Percentiles rank a stretch among this genome's conserved stretches.
These are phyloP conservation scores for Rhizophora apiculata DNA, from an alignment of 345 rosid genomes.

Conservation along the genomic window DNA sequence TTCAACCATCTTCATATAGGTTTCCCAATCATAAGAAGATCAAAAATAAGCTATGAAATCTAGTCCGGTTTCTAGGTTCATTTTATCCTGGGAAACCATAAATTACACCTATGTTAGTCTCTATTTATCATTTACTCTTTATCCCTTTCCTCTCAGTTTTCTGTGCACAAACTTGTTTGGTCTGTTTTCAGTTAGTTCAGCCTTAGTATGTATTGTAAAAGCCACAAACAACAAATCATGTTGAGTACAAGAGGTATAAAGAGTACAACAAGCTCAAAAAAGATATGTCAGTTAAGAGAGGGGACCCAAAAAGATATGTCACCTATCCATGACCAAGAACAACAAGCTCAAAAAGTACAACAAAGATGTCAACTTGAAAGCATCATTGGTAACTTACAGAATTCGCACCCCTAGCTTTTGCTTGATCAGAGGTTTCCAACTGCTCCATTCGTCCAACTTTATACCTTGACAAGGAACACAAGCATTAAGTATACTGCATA, in stretches of 20 bases:
- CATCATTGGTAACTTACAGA: slow-evolving; percentile 49
- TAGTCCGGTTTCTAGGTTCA: not conserved
- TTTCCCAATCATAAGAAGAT: not conserved
- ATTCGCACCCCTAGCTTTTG: slow-evolving; percentile 73
- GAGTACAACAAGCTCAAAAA: too few relatives aligned
- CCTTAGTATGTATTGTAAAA: not conserved
- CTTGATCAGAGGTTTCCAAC: slow-evolving; percentile 80
- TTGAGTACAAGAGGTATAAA: not conserved
- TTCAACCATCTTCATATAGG: not conserved
- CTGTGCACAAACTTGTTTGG: too few relatives aligned
- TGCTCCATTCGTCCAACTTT: slow-evolving; percentile 98
- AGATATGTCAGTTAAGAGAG: too few relatives aligned
- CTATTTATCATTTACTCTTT: not conserved
- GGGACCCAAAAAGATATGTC: not conserved
- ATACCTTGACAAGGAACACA: slow-evolving; percentile 48
- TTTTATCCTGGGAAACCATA: not conserved
- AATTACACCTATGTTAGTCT: not conserved
- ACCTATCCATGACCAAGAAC: not conserved
- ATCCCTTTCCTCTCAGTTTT: not conserved
- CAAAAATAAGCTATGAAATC: not conserved
- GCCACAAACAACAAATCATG: not conserved
- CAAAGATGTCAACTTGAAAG: slow-evolving; percentile 18
- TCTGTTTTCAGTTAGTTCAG: not conserved
- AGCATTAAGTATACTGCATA: slow-evolving; percentile 8
- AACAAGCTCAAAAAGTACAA: slow-evolving; percentile 1